These are phyloP conservation scores for Aspergillus sp. DNA, from an alignment of 2,329 filamentous ascomycete species.

Conservation along the genomic window DNA sequence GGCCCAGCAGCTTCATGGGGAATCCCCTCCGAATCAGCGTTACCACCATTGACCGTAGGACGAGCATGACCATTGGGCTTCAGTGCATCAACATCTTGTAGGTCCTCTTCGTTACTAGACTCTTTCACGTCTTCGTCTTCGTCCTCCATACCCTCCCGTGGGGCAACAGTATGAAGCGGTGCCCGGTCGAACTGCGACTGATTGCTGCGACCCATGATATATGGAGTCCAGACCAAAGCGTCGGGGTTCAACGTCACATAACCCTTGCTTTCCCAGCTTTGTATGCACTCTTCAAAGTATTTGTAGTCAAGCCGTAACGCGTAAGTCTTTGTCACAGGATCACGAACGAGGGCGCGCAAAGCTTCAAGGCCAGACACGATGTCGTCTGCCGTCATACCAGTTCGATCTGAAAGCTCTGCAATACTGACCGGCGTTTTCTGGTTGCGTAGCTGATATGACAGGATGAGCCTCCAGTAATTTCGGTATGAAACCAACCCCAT, in stretches of 20 bases:
- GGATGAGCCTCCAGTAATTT: conserved; percentile 90
- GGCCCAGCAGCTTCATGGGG: conserved; percentile 32
- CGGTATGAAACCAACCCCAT: conserved; percentile 97
- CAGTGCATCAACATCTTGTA: background rate
- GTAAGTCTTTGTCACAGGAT: conserved; percentile 84
- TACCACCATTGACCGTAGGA: conserved; percentile 15
- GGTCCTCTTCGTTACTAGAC: conserved; percentile 19
- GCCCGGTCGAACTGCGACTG: conserved; percentile 80
- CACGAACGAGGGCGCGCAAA: conserved; percentile 81
- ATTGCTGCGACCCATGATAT: conserved; percentile 88
- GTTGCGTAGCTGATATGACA: conserved; percentile 79
- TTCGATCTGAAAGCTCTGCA: conserved; percentile 68
- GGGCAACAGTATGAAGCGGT: conserved; percentile 82
- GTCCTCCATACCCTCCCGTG: conserved; percentile 62
- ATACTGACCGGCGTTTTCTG: conserved; percentile 58
- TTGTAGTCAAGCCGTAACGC: conserved; percentile 82
- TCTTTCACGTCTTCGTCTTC: conserved; percentile 31
- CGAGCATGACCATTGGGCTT: conserved; percentile 15
- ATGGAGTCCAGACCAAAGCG: conserved; percentile 89
- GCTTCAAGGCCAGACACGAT: conserved; percentile 92
- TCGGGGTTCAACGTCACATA: conserved; percentile 82
- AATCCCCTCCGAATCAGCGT: conserved; percentile 9
- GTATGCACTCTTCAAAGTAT: conserved; percentile 84
- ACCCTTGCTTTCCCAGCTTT: conserved; percentile 83
- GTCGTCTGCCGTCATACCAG: conserved; percentile 94